phyloP scores from a whole-genome alignment of 2,329 filamentous ascomycete genomes.

The Cladosporium cucumerinum region DNA sequence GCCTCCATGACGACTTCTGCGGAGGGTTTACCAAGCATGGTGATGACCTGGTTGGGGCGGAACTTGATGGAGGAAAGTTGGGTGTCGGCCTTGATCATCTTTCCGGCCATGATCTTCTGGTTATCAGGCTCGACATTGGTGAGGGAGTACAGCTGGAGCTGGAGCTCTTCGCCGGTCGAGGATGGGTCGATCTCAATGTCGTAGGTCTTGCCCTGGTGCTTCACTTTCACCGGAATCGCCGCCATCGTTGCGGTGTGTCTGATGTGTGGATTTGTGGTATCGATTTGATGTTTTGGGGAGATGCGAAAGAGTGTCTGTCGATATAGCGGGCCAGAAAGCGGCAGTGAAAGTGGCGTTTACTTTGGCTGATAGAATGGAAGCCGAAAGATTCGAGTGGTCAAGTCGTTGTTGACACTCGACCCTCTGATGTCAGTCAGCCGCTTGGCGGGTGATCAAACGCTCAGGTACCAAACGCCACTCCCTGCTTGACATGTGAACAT shows the following conservation, averaged over 20 bases:
- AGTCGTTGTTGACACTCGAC: conserved; percentile 6
- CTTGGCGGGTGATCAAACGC: background rate
- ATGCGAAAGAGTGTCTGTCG: background rate
- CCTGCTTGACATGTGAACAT: background rate
- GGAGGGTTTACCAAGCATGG: conserved; percentile 93
- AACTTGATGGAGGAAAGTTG: conserved; percentile 78
- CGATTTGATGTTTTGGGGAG: background rate
- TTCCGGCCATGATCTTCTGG: conserved; percentile 93
- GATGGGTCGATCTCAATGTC: conserved; percentile 85
- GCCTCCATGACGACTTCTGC: conserved; percentile 59
- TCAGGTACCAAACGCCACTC: background rate
- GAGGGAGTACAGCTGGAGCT: conserved; percentile 90
- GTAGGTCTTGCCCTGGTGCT: conserved; percentile 93
- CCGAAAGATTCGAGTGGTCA: background rate
- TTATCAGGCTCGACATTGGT: conserved; percentile 94
- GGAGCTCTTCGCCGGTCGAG: conserved; percentile 87
- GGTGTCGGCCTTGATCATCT: conserved; percentile 92
- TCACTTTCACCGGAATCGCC: conserved; percentile 63
- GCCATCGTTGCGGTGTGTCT: conserved; percentile 26
- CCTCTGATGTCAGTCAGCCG: conserved; percentile 4
- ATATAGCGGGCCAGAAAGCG: background rate
- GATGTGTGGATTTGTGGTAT: background rate
- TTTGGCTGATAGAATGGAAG: background rate
- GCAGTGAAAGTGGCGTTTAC: background rate
- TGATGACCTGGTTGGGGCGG: conserved; percentile 81